Conservation (phyloP, 2,329 filamentous ascomycete species). For the Cladophialophora exuberans region DNA sequence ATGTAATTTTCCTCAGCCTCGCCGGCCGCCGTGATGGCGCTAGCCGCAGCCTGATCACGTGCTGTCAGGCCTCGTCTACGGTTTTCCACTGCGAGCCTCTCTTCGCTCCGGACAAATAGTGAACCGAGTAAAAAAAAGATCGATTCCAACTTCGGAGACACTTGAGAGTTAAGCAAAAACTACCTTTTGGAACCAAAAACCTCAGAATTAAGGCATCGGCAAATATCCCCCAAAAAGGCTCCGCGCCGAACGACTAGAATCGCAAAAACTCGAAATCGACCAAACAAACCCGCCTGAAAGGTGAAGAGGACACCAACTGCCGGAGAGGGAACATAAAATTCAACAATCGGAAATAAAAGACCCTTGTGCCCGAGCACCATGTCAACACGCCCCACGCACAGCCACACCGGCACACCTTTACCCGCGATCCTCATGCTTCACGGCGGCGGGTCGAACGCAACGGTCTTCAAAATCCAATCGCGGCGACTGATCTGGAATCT, state of each 20-base stretch:
- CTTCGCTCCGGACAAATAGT: too few species aligned
- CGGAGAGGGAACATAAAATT: too few species aligned
- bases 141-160: too few species aligned
- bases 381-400: conserved; percentile 19
- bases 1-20: conserved; percentile 1
- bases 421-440: conserved; percentile 45
- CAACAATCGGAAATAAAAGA: background rate
- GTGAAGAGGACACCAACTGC: too few species aligned
- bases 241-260: too few species aligned
- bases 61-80: background rate
- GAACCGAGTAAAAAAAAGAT: too few species aligned
- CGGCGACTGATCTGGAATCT: conserved; percentile 40
- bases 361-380: background rate
- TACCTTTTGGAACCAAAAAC: too few species aligned
- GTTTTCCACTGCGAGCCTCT: background rate
- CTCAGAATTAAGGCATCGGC: too few species aligned
- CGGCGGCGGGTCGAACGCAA: conserved; percentile 44
- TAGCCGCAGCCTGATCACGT: background rate
- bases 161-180: too few species aligned
- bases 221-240: too few species aligned
- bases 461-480: conserved; percentile 43
- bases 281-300: too few species aligned
- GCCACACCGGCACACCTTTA: conserved; percentile 23
- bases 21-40: background rate
- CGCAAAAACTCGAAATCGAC: too few species aligned